Base-by-base conservation (phyloP, 345 rosid species). In the Brassica carinata region DNA sequence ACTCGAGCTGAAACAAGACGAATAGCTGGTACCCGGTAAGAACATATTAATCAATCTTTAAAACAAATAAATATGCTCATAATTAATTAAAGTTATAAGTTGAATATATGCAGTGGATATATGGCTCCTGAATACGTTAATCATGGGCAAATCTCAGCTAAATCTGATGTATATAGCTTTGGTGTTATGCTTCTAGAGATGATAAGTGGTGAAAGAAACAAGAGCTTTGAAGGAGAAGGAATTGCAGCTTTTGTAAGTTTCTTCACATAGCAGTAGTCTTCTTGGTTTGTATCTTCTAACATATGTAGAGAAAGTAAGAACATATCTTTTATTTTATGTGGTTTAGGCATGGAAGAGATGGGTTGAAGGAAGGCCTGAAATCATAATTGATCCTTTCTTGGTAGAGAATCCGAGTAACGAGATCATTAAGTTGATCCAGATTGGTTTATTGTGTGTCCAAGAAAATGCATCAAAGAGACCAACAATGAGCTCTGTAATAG, bases 1-100 rank as follows among this genome's bases (percentile, higher is more conserved):
- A 33, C 77, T 55, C 83, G 77, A 45, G 87, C 29, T 5, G 71
- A 69, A 23, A 82, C 82, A 15, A 61, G 4, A 11, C 58, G 74
- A 48, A 71, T 85, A 13, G 84, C 78, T 31, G 67, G 67, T 11
- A 63, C 67, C 0, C 67, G 67, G 67, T 63, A 13, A 29, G 33
- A 63, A 63, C 9, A 63, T 27, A 62, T 27, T 7, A 27, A 29
- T 27, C 15, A 62, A 62, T n/a, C 7, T 10, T 61, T 0, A 61
- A 26, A 13, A 61, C 1, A 26, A 13, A 26, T 26, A 61, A 61
- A 23, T 61, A 4, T 26, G n/a, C n/a, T 4, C 29, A 1, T 1
- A 2, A 27, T 62, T 2, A 62, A 11, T 11, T 27, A 59, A 59
- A 1, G 62, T 15, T 55, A 55, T 55, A 5, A 15, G 19, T 59